These are phyloP conservation scores for Paraconiothyrium brasiliense DNA, from an alignment of 2,329 filamentous ascomycete genomes.

Conservation along the genomic window DNA sequence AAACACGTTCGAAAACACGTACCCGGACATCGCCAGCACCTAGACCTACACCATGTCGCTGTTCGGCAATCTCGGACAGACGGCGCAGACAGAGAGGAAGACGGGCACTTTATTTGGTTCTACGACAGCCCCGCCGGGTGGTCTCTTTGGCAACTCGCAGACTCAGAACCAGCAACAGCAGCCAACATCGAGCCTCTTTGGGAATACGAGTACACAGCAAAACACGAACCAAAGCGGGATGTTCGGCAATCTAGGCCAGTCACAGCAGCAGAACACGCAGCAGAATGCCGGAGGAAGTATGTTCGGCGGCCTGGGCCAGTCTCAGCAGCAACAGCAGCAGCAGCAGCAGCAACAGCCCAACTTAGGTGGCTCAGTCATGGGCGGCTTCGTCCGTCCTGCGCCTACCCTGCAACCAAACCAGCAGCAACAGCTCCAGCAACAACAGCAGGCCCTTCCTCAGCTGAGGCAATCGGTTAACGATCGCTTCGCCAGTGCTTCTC, in stretches of 20 bases:
- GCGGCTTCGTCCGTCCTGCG: slow-evolving; percentile 42
- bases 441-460: slow-evolving; percentile 48
- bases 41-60: slow-evolving; percentile 37
- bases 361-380: slow-evolving; percentile 53
- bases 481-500: slow-evolving; percentile 37
- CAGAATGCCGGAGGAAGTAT: slow-evolving; percentile 52
- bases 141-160: slow-evolving; percentile 52
- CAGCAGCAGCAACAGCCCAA: slow-evolving; percentile 53
- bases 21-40: not conserved
- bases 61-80: slow-evolving; percentile 35
- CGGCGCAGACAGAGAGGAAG: slow-evolving; percentile 44
- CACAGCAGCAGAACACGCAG: slow-evolving; percentile 44
- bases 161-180: slow-evolving; percentile 45
- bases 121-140: slow-evolving; percentile 47
- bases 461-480: slow-evolving; percentile 42
- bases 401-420: slow-evolving; percentile 39
- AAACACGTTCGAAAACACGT: not conserved
- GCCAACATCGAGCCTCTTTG: slow-evolving; percentile 41
- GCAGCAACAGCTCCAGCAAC: slow-evolving; percentile 48
- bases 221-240: slow-evolving; percentile 25
- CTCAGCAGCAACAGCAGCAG: slow-evolving; percentile 55
- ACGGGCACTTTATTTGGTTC: slow-evolving; percentile 50
- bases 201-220: slow-evolving; percentile 23
- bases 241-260: slow-evolving; percentile 31
- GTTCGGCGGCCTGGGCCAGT: slow-evolving; percentile 42